Conservation (phyloP, 768 basidiomycete species). For the Mycena venus region DNA sequence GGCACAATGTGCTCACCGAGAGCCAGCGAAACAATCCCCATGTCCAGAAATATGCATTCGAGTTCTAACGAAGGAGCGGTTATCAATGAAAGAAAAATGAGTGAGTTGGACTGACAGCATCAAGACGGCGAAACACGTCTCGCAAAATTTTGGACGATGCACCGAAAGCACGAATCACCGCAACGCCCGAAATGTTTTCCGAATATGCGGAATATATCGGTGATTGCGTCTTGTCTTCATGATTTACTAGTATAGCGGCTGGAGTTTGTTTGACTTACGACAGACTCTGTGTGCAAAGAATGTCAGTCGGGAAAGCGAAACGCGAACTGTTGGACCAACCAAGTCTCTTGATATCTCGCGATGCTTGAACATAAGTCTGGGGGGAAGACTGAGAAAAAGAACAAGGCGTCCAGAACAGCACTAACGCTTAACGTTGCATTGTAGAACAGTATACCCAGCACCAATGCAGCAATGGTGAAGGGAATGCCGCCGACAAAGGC, state of each 20-base stretch:
- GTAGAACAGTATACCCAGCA: slow-evolving; percentile 67
- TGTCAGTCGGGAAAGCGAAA: slow-evolving; percentile 53
- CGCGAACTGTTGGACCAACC: slow-evolving; percentile 57
- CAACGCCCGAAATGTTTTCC: slow-evolving; percentile 74
- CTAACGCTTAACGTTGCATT: slow-evolving; percentile 65
- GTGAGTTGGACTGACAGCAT: slow-evolving; percentile 54
- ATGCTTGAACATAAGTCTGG: slow-evolving; percentile 80
- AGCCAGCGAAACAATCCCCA: slow-evolving; percentile 96
- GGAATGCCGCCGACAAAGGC: slow-evolving; percentile 83
- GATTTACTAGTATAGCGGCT: not conserved
- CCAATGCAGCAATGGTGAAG: slow-evolving; percentile 73
- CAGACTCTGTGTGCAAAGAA: slow-evolving; percentile 55
- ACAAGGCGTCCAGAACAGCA: not conserved
- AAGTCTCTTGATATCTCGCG: slow-evolving; percentile 85
- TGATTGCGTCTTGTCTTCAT: slow-evolving; percentile 48
- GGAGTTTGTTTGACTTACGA: slow-evolving; percentile 40
- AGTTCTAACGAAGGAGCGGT: not conserved
- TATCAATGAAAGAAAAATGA: slow-evolving; percentile 38
- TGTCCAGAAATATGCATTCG: slow-evolving; percentile 84
- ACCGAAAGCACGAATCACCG: slow-evolving; percentile 87
- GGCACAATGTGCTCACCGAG: slow-evolving; percentile 65
- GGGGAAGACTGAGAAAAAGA: not conserved
- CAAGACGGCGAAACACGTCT: slow-evolving; percentile 87
- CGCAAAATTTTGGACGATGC: slow-evolving; percentile 87
- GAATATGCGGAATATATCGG: slow-evolving; percentile 61